Conservation (phyloP, 2,329 filamentous ascomycete species). For the Zymoseptoria pseudotritici region DNA sequence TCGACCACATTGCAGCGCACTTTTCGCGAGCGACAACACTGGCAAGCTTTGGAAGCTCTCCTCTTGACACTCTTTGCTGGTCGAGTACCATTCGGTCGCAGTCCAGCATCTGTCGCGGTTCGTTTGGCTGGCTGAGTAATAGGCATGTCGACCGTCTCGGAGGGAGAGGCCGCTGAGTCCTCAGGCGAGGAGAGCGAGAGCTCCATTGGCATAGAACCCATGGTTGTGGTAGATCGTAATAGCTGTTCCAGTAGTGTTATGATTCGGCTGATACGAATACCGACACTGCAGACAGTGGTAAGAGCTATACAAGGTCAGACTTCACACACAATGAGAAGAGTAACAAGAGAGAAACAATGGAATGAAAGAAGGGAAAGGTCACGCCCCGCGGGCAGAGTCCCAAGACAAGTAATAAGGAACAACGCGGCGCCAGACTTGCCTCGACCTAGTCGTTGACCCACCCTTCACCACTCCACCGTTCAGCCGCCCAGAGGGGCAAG, state of each 20-base stretch:
- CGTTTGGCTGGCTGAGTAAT: constrained; percentile 38
- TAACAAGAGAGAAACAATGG: not conserved
- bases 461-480: constrained; percentile 8
- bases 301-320: not conserved
- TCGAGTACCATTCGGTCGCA: constrained; percentile 41
- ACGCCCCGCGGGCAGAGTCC: not conserved
- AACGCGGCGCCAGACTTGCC: constrained; percentile 8
- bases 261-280: not conserved
- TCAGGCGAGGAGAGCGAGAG: constrained; percentile 13
- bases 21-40: constrained; percentile 80
- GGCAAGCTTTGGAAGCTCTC: constrained; percentile 84
- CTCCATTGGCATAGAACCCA: constrained; percentile 20
- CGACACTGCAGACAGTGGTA: not conserved
- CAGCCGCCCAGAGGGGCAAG: constrained; percentile 13
- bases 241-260: not conserved
- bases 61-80: constrained; percentile 61
- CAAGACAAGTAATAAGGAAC: constrained; percentile 2
- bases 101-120: constrained; percentile 50
- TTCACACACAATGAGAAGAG: not conserved
- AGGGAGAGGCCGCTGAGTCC: constrained; percentile 25
- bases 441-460: not conserved
- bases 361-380: not conserved
- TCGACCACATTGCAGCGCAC: constrained; percentile 92
- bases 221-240: constrained; percentile 3
- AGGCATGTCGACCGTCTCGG: constrained; percentile 19